Evolutionary conservation across 2,329 filamentous ascomycete species (phyloP).

Genomic region (Plectosphaerella cucumerina): DNA sequence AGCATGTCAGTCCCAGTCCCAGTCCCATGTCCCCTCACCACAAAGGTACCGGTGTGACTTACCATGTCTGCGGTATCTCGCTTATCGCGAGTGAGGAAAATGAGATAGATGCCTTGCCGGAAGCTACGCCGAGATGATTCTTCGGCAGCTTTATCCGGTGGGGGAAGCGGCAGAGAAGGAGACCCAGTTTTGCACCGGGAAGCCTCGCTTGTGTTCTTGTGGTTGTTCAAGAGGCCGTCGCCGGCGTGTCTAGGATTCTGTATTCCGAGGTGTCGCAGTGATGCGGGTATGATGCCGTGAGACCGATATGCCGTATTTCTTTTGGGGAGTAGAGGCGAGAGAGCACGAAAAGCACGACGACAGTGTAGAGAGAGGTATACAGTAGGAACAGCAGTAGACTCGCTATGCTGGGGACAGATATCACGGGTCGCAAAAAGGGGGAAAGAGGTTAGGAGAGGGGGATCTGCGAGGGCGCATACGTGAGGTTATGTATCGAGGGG

Average conservation of each 20-base stretch:
- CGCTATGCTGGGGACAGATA: slow-evolving; percentile 26
- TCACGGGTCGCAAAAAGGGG: slow-evolving; percentile 36
- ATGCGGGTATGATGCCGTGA: slow-evolving; percentile 17
- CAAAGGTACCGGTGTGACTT: slow-evolving; percentile 9
- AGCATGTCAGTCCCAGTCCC: slow-evolving; percentile 6
- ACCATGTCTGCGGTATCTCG: slow-evolving; percentile 25
- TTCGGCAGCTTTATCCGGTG: too few relatives aligned
- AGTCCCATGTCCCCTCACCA: neutral
- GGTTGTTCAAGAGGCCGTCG: slow-evolving; percentile 2
- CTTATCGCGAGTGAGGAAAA: slow-evolving; percentile 8
- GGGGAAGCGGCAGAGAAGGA: too few relatives aligned
- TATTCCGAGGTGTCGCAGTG: slow-evolving; percentile 12
- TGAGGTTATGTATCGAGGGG: slow-evolving; percentile 41
- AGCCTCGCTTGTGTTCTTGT: neutral
- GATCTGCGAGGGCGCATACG: slow-evolving; percentile 37
- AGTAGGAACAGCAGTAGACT: slow-evolving; percentile 24
- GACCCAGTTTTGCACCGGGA: slow-evolving; percentile 2
- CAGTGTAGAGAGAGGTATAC: neutral
- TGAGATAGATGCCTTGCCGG: neutral
- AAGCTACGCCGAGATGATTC: neutral
- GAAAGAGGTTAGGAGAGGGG: slow-evolving; percentile 22
- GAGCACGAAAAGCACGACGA: neutral
- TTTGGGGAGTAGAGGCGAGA: neutral
- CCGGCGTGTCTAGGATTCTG: slow-evolving; percentile 2
- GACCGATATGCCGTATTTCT: neutral